Conservation (phyloP, 768 basidiomycete species). For the Strobilomyces dryophilus region DNA sequence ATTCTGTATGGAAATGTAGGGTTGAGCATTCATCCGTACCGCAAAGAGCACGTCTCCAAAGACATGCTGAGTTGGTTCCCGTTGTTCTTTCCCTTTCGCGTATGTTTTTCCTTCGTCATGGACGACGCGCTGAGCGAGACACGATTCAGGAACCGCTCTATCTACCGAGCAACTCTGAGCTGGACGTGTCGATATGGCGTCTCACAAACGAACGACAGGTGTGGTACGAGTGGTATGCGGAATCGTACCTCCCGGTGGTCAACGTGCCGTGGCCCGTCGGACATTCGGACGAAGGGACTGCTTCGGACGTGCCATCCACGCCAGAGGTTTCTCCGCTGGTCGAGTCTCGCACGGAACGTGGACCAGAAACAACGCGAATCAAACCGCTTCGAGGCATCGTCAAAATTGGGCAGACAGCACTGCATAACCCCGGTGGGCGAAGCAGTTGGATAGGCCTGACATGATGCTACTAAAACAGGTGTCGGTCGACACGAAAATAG, state of each 20-base stretch:
- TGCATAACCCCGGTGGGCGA: slow-evolving; percentile 89
- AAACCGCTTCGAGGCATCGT: slow-evolving; percentile 44
- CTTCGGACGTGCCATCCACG: slow-evolving; percentile 9
- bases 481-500: not conserved
- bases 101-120: slow-evolving; percentile 30
- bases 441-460: slow-evolving; percentile 89
- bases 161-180: slow-evolving; percentile 86
- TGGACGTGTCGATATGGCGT: slow-evolving; percentile 93
- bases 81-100: slow-evolving; percentile 91
- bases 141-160: slow-evolving; percentile 79
- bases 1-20: slow-evolving; percentile 87
- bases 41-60: slow-evolving; percentile 80
- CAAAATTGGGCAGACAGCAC: slow-evolving; percentile 90
- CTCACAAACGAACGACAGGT: slow-evolving; percentile 84
- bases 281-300: slow-evolving; percentile 12
- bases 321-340: not conserved
- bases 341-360: not conserved
- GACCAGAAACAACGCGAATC: not conserved
- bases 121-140: not conserved
- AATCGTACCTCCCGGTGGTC: slow-evolving; percentile 77
- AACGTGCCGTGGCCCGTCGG: slow-evolving; percentile 25
- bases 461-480: slow-evolving; percentile 2
- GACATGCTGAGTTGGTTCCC: slow-evolving; percentile 99
- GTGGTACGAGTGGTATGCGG: slow-evolving; percentile 99
- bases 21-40: slow-evolving; percentile 89